phyloP scores from a whole-genome alignment of 441 rosid genomes.

The Metrosideros polymorpha region DNA sequence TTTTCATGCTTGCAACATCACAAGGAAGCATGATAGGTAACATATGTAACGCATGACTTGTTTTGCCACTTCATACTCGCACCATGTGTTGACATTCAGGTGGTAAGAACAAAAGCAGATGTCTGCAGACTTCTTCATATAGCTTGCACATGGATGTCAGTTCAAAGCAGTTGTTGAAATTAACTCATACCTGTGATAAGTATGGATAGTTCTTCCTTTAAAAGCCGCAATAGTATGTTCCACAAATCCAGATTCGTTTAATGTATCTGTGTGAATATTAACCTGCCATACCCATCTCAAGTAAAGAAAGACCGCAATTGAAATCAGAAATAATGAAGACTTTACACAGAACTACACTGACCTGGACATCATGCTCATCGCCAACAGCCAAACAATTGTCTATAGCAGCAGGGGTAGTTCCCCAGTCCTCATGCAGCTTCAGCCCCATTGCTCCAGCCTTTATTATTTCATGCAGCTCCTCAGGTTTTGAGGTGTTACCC shows the following conservation, averaged over 20 bases:
- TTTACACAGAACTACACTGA: slow-evolving; percentile 4
- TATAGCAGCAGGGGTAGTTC: slow-evolving; percentile 90
- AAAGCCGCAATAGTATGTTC: slow-evolving; percentile 84
- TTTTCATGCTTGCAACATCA: not conserved
- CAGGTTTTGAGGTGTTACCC: slow-evolving; percentile 79
- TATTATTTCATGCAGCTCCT: slow-evolving; percentile 61
- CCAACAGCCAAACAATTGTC: slow-evolving; percentile 81
- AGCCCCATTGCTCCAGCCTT: slow-evolving; percentile 98
- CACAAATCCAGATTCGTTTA: slow-evolving; percentile 94
- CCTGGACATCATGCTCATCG: slow-evolving; percentile 75
- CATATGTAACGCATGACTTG: not conserved
- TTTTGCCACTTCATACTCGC: not conserved
- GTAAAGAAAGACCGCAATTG: not conserved
- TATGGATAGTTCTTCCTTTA: slow-evolving; percentile 79
- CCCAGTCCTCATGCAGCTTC: slow-evolving; percentile 99
- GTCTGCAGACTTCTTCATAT: not conserved
- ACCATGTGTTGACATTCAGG: not conserved
- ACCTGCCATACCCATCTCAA: slow-evolving; percentile 39
- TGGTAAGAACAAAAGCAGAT: not conserved
- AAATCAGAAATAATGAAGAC: not conserved
- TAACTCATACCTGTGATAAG: slow-evolving; percentile 78
- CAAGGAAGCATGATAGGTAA: not conserved
- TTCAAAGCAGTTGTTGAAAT: not conserved
- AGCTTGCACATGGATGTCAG: not conserved
- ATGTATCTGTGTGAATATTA: slow-evolving; percentile 91